A percentile compares a stretch with the other conserved stretches of the same genome.
These are phyloP conservation scores for Boletus eberwhitei DNA, from an alignment of 768 basidiomycete species.

Conservation along the genomic window DNA sequence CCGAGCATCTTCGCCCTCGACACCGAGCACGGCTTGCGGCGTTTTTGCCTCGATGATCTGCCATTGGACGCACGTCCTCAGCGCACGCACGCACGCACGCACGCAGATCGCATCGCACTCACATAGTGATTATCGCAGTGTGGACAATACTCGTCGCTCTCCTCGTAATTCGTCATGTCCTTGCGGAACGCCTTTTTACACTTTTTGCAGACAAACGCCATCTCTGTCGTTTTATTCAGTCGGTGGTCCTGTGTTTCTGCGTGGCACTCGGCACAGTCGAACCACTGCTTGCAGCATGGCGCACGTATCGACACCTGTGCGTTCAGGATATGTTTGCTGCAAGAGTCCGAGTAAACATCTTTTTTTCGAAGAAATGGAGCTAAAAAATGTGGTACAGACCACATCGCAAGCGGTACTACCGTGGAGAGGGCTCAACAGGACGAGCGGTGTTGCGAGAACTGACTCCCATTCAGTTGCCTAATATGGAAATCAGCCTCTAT, in stretches of 20 bases:
- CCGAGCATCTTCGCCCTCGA: conserved; percentile 90
- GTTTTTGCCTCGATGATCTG: conserved; percentile 93
- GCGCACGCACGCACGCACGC: neutral
- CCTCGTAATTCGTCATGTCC: conserved; percentile 88
- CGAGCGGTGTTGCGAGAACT: too few species aligned
- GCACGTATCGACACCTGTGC: conserved; percentile 95
- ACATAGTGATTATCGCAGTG: conserved; percentile 99
- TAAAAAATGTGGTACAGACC: conserved; percentile 19
- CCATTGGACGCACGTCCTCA: neutral
- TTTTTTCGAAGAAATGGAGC: neutral
- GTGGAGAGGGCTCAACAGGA: neutral
- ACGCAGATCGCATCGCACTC: conserved; percentile 29
- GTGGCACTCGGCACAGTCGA: conserved; percentile 95
- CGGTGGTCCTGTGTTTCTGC: conserved; percentile 75
- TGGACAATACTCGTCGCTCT: conserved; percentile 97
- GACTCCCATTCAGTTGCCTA: neutral
- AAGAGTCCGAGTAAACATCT: neutral
- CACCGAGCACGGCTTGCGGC: conserved; percentile 76
- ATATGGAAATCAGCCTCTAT: neutral
- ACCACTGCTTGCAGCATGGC: conserved; percentile 98
- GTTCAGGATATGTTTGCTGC: conserved; percentile 93
- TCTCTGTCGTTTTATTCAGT: conserved; percentile 75
- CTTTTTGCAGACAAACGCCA: conserved; percentile 82
- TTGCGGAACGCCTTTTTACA: conserved; percentile 96
- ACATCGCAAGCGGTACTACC: conserved; percentile 15